phyloP scores from a whole-genome alignment of 257 asterid species.

The Solanum chiquidenum region DNA sequence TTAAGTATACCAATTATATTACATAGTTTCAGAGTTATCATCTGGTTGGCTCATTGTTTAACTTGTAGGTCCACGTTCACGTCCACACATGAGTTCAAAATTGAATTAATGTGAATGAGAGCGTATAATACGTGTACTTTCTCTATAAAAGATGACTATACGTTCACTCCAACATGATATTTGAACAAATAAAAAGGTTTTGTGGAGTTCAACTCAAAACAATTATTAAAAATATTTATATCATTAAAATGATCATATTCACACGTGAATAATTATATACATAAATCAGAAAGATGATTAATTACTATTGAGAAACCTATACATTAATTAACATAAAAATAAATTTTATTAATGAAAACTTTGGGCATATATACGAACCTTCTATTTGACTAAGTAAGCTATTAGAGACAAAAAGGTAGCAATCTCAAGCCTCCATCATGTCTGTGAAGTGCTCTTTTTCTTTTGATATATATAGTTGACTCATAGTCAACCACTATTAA shows the following conservation, averaged over 20 bases:
- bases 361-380: background rate
- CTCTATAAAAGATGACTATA: background rate
- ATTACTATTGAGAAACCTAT: too few relatives aligned
- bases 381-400: background rate
- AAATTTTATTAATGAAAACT: background rate
- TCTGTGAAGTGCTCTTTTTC: background rate
- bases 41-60: background rate
- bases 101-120: background rate
- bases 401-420: background rate
- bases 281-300: too few relatives aligned
- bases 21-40: background rate
- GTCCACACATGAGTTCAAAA: background rate
- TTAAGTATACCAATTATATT: background rate
- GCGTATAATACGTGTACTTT: background rate
- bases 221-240: background rate
- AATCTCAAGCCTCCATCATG: background rate
- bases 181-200: background rate
- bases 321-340: too few relatives aligned
- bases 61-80: background rate
- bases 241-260: background rate
- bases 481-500: background rate
- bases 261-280: background rate
- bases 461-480: background rate
- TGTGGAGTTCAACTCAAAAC: background rate
- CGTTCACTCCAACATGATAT: background rate